Percentiles rank a stretch among this genome's conserved stretches.
Evolutionary conservation across 805 yeast genomes (phyloP).

Genomic region (Cyberlindnera xishuangbannaensis): DNA sequence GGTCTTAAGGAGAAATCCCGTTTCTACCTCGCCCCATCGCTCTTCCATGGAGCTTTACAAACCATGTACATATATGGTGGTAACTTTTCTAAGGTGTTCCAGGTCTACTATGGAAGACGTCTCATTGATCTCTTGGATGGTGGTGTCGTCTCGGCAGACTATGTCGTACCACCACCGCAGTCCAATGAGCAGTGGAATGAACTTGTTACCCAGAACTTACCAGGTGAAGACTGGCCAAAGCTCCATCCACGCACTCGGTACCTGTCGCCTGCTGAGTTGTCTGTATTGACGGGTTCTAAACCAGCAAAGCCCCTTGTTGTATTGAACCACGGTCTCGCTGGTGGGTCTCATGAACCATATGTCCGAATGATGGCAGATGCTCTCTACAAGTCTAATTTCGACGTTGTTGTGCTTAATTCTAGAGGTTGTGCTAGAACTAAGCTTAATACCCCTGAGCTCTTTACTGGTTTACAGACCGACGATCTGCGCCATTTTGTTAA

Average conservation of each 20-base stretch:
- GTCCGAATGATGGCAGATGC: conserved; percentile 48
- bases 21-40: conserved; percentile 54
- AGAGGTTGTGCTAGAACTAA: conserved; percentile 78
- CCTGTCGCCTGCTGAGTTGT: conserved; percentile 41
- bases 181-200: conserved; percentile 26
- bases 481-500: conserved; percentile 59
- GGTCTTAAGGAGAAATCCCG: conserved; percentile 41
- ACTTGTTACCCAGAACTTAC: conserved; percentile 37
- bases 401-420: conserved; percentile 60
- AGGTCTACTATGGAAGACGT: conserved; percentile 71
- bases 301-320: conserved; percentile 47
- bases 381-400: conserved; percentile 39
- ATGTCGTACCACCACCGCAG: conserved; percentile 41
- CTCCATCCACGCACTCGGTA: conserved; percentile 68
- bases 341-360: conserved; percentile 75
- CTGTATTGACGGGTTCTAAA: conserved; percentile 28
- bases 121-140: conserved; percentile 54
- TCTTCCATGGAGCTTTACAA: conserved; percentile 72
- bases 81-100: conserved; percentile 44
- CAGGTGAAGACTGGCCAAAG: conserved; percentile 45
- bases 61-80: conserved; percentile 63
- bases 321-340: conserved; percentile 68
- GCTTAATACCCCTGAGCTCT: conserved; percentile 60
- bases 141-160: conserved; percentile 71
- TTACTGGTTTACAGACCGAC: conserved; percentile 62